phyloP scores from a whole-genome alignment of 2,329 filamentous ascomycete species.

The Claviceps lovelessii region DNA sequence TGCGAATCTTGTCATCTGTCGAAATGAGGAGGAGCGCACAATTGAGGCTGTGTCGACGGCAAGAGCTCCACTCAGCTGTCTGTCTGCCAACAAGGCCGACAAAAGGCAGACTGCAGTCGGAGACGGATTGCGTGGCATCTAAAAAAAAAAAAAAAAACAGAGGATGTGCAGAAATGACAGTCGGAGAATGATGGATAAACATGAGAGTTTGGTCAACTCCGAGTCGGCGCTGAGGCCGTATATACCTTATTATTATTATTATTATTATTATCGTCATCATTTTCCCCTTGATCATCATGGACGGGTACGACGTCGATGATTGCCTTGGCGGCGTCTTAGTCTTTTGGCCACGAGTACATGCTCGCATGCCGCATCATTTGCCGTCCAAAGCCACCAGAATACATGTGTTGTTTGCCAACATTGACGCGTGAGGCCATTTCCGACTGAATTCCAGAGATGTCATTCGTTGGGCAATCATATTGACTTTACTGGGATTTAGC shows the following conservation, averaged over 20 bases:
- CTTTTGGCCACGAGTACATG: too few species aligned
- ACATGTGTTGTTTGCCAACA: not conserved
- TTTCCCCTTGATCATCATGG: not conserved
- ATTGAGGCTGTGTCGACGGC: not conserved
- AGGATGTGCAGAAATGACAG: not conserved
- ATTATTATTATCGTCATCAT: not conserved
- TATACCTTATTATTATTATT: not conserved
- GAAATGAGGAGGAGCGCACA: not conserved
- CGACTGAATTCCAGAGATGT: not conserved
- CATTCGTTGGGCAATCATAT: not conserved
- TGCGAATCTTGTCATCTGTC: not conserved
- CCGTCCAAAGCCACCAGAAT: not conserved
- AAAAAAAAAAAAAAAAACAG: too few species aligned
- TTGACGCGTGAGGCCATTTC: not conserved
- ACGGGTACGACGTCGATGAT: not conserved
- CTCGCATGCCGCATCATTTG: not conserved
- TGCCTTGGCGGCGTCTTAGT: not conserved
- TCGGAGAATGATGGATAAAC: not conserved
- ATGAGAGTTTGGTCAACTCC: too few species aligned
- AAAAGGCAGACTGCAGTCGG: not conserved
- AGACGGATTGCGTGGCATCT: not conserved
- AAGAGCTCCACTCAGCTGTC: not conserved
- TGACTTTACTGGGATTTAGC: not conserved
- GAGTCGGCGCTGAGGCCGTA: too few species aligned
- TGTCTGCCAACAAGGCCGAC: too few species aligned